phyloP scores from a whole-genome alignment of 1,139 yeast genomes.

The Magnusiomyces magnusii region DNA sequence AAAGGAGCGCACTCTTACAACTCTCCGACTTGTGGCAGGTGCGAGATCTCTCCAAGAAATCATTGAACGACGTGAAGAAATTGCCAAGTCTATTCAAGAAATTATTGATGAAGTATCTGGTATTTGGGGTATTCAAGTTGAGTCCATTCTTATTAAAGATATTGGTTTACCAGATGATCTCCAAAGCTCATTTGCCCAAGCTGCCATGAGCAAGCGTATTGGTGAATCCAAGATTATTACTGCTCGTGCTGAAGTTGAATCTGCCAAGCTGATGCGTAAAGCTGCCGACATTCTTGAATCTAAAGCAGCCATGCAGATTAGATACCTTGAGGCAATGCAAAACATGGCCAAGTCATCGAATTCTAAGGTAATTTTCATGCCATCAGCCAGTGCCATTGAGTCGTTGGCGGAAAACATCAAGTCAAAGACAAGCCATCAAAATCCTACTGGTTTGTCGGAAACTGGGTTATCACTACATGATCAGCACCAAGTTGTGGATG shows the following conservation, averaged over 20 bases:
- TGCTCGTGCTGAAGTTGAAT: conserved; percentile 70
- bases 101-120: conserved; percentile 58
- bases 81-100: conserved; percentile 57
- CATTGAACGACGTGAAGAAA: conserved; percentile 66
- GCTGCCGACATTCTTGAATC: conserved; percentile 73
- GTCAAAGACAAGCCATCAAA: background rate
- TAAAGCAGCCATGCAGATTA: conserved; percentile 71
- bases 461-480: background rate
- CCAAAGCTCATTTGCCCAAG: conserved; percentile 58
- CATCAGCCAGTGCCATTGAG: conserved; percentile 41
- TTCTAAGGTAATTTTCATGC: conserved; percentile 70
- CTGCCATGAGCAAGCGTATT: conserved; percentile 68
- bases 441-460: background rate
- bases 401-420: conserved; percentile 20
- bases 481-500: background rate
- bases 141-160: conserved; percentile 63
- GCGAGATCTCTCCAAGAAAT: conserved; percentile 62
- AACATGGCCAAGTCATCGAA: conserved; percentile 57
- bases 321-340: conserved; percentile 76
- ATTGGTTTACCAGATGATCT: conserved; percentile 51
- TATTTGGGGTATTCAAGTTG: conserved; percentile 69
- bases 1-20: conserved; percentile 65
- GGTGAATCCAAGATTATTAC: conserved; percentile 74
- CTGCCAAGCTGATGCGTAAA: conserved; percentile 69
- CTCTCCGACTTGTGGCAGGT: conserved; percentile 68